Evolutionary conservation across 2,329 filamentous ascomycete species (phyloP).

Genomic region (Colletotrichum brevisporum): DNA sequence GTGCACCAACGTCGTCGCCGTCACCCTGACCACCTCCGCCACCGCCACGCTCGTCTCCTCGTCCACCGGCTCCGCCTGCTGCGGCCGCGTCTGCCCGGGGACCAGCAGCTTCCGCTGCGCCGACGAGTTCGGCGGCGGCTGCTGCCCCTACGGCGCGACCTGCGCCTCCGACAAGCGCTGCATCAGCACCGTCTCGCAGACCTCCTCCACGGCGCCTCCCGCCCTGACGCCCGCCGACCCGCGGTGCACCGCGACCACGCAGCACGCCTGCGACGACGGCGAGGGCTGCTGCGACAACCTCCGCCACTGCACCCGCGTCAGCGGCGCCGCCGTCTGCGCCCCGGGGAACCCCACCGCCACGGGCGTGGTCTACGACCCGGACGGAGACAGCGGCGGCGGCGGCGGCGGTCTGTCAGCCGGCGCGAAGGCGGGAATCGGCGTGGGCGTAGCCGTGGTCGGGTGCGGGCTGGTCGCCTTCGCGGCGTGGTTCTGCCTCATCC

Average conservation of each 20-base stretch:
- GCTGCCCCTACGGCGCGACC: slow-evolving; percentile 61
- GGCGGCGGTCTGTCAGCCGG: slow-evolving; percentile 57
- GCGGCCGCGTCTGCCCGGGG: slow-evolving; percentile 55
- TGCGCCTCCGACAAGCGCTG: slow-evolving; percentile 57
- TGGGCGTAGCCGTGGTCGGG: slow-evolving; percentile 63
- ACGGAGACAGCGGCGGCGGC: slow-evolving; percentile 30
- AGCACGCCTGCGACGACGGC: slow-evolving; percentile 60
- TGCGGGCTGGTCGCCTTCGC: slow-evolving; percentile 57
- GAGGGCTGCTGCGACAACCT: slow-evolving; percentile 62
- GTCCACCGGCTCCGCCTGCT: slow-evolving; percentile 52
- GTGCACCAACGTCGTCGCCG: slow-evolving; percentile 49
- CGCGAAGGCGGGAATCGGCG: slow-evolving; percentile 70
- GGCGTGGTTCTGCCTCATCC: slow-evolving; percentile 63
- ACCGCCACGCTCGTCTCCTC: slow-evolving; percentile 41
- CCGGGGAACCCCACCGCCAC: slow-evolving; percentile 51
- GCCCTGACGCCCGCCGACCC: slow-evolving; percentile 53
- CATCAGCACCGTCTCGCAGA: slow-evolving; percentile 47
- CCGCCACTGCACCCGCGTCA: slow-evolving; percentile 57
- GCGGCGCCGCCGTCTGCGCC: slow-evolving; percentile 56
- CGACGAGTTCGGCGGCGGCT: slow-evolving; percentile 59
- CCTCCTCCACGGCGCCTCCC: slow-evolving; percentile 43
- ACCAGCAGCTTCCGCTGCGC: slow-evolving; percentile 63
- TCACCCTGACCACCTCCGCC: slow-evolving; percentile 44
- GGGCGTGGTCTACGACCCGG: slow-evolving; percentile 47
- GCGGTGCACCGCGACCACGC: slow-evolving; percentile 59